These are phyloP conservation scores for Eimeria brunetti DNA, from an alignment of 169 alveolate species.

Conservation along the genomic window DNA sequence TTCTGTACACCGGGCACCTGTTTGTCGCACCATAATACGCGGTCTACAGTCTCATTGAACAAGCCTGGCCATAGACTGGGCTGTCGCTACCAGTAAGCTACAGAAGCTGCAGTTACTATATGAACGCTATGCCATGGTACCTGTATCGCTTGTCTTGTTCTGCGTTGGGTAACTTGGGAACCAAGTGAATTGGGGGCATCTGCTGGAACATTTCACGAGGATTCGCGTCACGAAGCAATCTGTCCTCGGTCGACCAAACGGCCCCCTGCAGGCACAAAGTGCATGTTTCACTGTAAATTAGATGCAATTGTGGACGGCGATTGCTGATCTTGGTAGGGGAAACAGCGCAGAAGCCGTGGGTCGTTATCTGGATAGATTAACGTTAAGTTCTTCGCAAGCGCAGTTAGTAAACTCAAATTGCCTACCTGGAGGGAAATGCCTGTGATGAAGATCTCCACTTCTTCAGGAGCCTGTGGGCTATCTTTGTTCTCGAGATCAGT, in stretches of 20 bases:
- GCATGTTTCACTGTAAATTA: background rate
- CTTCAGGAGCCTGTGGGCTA: background rate
- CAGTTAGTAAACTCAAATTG: background rate
- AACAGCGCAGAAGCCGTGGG: background rate
- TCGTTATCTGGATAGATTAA: background rate
- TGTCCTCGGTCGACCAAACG: constrained; percentile 25
- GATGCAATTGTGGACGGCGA: background rate
- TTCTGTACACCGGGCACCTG: constrained; percentile 75
- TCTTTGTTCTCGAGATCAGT: background rate
- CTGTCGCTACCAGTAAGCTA: background rate
- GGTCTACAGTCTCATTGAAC: background rate
- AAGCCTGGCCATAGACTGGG: background rate
- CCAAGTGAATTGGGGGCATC: constrained; percentile 53
- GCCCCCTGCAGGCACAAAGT: constrained; percentile 54
- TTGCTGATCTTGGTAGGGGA: background rate
- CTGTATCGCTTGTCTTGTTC: constrained; percentile 4
- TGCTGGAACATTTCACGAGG: constrained; percentile 38
- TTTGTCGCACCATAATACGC: background rate
- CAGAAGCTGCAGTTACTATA: background rate
- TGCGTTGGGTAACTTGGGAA: background rate
- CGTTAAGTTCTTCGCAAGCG: background rate
- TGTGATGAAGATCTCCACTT: background rate
- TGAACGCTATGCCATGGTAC: background rate
- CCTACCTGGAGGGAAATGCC: constrained; percentile 48
- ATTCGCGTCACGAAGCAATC: constrained; percentile 21